phyloP scores from a whole-genome alignment of 345 rosid genomes.

The Gossypium stocksii region DNA sequence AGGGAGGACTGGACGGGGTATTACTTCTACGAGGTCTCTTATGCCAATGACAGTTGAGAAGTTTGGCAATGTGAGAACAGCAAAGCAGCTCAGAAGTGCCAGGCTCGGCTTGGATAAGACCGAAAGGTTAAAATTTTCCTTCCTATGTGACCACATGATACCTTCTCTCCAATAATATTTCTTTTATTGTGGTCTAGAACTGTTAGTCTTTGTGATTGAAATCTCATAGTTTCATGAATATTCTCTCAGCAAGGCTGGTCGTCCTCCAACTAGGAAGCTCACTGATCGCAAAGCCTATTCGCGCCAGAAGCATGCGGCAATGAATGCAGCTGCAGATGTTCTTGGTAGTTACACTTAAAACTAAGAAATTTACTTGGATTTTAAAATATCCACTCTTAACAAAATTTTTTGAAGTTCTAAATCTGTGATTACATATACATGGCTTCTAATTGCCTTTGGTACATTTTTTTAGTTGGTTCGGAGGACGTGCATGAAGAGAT shows the following conservation, averaged over 20 bases:
- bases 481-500: constrained; percentile 84
- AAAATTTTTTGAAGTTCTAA: not conserved
- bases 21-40: constrained; percentile 57
- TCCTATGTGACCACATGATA: not conserved
- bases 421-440: constrained; percentile 12
- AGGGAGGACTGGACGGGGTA: constrained; percentile 81
- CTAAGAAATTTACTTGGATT: constrained; percentile 15
- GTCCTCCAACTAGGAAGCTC: constrained; percentile 86
- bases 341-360: constrained; percentile 53
- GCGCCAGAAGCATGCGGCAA: constrained; percentile 59
- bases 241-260: constrained; percentile 75
- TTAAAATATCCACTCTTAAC: not conserved
- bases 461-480: constrained; percentile 52
- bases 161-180: not conserved
- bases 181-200: constrained; percentile 4
- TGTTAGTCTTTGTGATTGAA: constrained; percentile 2
- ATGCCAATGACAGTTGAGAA: constrained; percentile 59
- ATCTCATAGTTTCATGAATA: constrained; percentile 26
- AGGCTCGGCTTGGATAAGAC: constrained; percentile 62
- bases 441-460: constrained; percentile 24
- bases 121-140: constrained; percentile 54
- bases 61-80: constrained; percentile 64
- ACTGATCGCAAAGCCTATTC: constrained; percentile 82
- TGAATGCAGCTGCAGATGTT: constrained; percentile 59
- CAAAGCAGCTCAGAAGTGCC: constrained; percentile 80